Base-by-base conservation (phyloP, 768 basidiomycete genomes). In the Cystobasidium tubakii region DNA sequence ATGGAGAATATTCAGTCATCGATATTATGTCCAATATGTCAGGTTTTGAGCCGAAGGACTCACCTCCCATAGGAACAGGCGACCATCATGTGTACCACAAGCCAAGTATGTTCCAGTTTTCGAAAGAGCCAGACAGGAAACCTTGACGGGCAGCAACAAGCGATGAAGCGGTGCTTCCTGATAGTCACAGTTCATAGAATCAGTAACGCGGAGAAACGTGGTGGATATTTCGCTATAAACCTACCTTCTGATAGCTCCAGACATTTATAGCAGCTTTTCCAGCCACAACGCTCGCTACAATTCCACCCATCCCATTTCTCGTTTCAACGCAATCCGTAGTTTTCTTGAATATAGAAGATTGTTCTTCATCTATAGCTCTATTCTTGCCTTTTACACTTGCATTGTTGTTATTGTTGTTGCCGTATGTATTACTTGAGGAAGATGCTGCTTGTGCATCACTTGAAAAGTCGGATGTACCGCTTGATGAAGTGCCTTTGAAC, bases 61-160 rank as follows among this genome's bases (percentile, higher is more conserved):
- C 76, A 88, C 93, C 90, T 97, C 94, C 96, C 96, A 99, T 0
- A 99, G 82, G 79, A 94, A 94, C 78, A 98, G 86, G 66, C 93
- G 87, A 34, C 96, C 96, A 78, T 90, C 88, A 2, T 86, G 81
- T 0, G 92, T 94, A 36, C 93, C 96, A 29, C 90, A 94, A 0
- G 90, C 93, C 78, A 90, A 92, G 77, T 88, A 90, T 42, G 83
- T 82, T 1, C 92, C 93, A 57, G 83, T 84, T 21, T 84, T 84
- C 81, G 94, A 91, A 7, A 91, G 79, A 6, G 89, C 84, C 44
- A 96, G 85, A 77, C 90, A 92, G 29, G 88, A 85, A 55, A 98
- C 82, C 80, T 90, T 92, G 81, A 98, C 95, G 0, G 95, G 92
- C 0, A 97, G 84, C 13, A 96, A 88, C 34, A 94, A 85, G 81